phyloP scores from a whole-genome alignment of 805 yeast species.

The Candida boleticola region DNA sequence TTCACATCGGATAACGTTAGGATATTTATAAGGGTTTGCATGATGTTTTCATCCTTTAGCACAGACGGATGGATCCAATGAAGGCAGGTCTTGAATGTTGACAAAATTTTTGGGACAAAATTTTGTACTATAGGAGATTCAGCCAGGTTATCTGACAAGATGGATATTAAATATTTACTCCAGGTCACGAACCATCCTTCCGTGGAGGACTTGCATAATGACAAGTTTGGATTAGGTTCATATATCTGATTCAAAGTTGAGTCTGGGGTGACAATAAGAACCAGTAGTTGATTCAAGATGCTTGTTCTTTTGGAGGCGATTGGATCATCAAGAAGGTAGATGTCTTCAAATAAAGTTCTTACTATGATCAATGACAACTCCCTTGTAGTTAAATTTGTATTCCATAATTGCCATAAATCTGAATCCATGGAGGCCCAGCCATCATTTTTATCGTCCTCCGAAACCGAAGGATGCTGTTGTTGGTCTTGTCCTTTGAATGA shows the following conservation, averaged over 20 bases:
- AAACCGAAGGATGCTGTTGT: slow-evolving; percentile 20
- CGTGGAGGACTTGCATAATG: slow-evolving; percentile 60
- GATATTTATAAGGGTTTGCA: slow-evolving; percentile 60
- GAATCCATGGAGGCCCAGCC: slow-evolving; percentile 91
- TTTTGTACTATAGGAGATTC: slow-evolving; percentile 26
- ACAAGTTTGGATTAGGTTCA: slow-evolving; percentile 61
- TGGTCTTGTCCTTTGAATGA: background rate
- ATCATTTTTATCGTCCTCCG: slow-evolving; percentile 50
- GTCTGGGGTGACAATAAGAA: slow-evolving; percentile 77
- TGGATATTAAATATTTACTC: slow-evolving; percentile 41
- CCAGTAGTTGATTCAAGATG: slow-evolving; percentile 77
- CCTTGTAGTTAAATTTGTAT: slow-evolving; percentile 56
- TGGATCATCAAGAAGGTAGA: slow-evolving; percentile 88
- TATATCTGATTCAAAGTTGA: slow-evolving; percentile 59
- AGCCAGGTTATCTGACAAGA: slow-evolving; percentile 29
- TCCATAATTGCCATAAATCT: slow-evolving; percentile 75
- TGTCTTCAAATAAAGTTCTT: slow-evolving; percentile 88
- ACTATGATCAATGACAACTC: slow-evolving; percentile 77
- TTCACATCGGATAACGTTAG: slow-evolving; percentile 59
- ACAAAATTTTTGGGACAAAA: slow-evolving; percentile 66
- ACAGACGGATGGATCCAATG: slow-evolving; percentile 88
- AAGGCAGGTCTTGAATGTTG: slow-evolving; percentile 83
- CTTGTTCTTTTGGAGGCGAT: slow-evolving; percentile 77
- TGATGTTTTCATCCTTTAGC: slow-evolving; percentile 62
- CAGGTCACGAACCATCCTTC: slow-evolving; percentile 90